Evolutionary conservation across 2,329 filamentous ascomycete species (phyloP).

Genomic region (Talaromyces sp.): DNA sequence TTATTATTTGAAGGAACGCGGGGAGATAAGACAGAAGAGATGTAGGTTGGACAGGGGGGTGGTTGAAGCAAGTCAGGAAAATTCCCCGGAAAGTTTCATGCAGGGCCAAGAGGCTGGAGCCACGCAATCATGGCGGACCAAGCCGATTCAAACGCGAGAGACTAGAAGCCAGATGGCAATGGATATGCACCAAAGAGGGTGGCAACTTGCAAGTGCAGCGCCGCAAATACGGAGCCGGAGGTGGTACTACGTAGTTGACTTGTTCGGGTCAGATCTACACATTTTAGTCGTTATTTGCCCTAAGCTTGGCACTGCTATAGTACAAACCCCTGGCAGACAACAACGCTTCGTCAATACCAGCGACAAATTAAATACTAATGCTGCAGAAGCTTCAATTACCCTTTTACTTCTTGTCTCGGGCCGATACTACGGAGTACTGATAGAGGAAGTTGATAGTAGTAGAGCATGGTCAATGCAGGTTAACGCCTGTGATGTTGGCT

Average conservation of each 20-base stretch:
- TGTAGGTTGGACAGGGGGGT: neutral
- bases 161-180: neutral
- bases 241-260: neutral
- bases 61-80: neutral
- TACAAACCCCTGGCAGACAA: neutral
- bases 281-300: neutral
- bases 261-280: neutral
- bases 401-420: neutral
- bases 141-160: neutral
- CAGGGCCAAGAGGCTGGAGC: neutral
- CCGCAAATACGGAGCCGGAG: neutral
- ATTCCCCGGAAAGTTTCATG: neutral
- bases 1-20: neutral
- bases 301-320: neutral
- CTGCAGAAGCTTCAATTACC: neutral
- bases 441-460: neutral
- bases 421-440: no score
- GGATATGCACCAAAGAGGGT: neutral
- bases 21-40: neutral
- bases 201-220: neutral
- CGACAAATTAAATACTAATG: neutral
- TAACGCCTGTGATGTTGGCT: neutral
- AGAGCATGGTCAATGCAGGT: neutral
- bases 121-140: neutral
- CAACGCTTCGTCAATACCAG: neutral